phyloP scores from a whole-genome alignment of 305 asterid genomes.

The Fraxinus paxiana region DNA sequence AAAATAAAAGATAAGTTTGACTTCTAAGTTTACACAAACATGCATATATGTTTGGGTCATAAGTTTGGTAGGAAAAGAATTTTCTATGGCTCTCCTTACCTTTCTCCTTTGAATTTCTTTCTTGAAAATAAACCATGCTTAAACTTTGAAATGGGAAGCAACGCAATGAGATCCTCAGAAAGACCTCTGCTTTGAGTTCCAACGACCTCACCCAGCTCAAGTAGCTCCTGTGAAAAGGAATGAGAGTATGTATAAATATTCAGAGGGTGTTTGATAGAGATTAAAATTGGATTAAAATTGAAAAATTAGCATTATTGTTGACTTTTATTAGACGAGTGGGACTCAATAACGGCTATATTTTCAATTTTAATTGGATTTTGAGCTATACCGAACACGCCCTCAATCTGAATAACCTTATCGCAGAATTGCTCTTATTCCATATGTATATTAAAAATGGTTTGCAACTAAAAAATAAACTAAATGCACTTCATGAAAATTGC shows the following conservation, averaged over 20 bases:
- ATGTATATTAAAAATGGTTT: not conserved
- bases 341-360: too few species aligned
- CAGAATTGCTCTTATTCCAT: not conserved
- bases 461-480: not conserved
- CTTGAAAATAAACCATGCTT: slow-evolving; percentile 69
- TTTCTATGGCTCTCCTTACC: slow-evolving; percentile 35
- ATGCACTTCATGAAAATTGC: not conserved
- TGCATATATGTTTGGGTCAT: not conserved
- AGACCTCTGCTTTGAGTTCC: slow-evolving; percentile 92
- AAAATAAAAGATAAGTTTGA: not conserved
- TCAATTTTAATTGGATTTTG: too few species aligned
- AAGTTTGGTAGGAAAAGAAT: not conserved
- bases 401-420: not conserved
- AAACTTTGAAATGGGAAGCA: slow-evolving; percentile 76
- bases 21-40: not conserved
- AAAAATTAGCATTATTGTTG: too few species aligned
- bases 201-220: slow-evolving; percentile 86
- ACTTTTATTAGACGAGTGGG: too few species aligned
- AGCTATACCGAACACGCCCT: too few species aligned
- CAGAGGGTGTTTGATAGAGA: too few species aligned
- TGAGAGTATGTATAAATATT: not conserved
- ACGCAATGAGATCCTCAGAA: slow-evolving; percentile 60
- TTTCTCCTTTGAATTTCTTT: slow-evolving; percentile 61
- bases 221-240: slow-evolving; percentile 56
- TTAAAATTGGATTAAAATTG: too few species aligned